Evolutionary conservation across 352 stramenopile genomes (phyloP), one percentile per base, ranked within the genome.

Genomic region (Phytopythium sindhum): DNA sequence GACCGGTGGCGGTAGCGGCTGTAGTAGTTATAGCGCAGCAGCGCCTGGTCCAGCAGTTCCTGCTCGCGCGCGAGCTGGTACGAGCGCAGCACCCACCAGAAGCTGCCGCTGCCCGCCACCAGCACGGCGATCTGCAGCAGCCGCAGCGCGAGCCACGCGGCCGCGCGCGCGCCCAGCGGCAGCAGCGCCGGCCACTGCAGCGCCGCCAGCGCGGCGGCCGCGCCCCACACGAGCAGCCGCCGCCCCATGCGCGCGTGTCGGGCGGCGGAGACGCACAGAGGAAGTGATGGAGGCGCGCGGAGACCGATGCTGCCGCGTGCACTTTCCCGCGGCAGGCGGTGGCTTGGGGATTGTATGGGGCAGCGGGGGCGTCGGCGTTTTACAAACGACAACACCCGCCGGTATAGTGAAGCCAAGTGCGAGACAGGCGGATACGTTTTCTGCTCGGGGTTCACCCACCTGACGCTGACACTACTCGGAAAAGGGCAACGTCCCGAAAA

Each of bases 31-130:
- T 81, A 78, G 53, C 82, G 80, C 35, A 71, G 60, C 62, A 83
- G 61, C 60, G 73, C 77, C 31, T 76, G 59, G 52, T 89, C 80
- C 41, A 79, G 67, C 44, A 90, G 59, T 41, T 93, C 84, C 61
- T 87, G 81, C 64, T 91, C 81, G 51, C 67, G 67, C 51, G 74
- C 66, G 41, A 93, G 66, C 60, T 93, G 84, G 50, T 84, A 89
- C 48, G 70, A 74, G 28, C 84, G 84, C 51, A 93, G 50, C 29
- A 80, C 19, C 70, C 76, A 86, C 81, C 81, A 93, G 65, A 91
- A 77, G 56, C 69, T 74, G 52, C 78, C 63, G 58, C 70, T 77
- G 48, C 78, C 81, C 6, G 64, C 63, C 26, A 89, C 31, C 31
- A 93, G 65, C 57, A 84, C 72, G 2, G 47, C 31, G 28, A 88